Percentiles rank a stretch among this genome's conserved stretches.
These are phyloP conservation scores for Pseudogymnoascus sp. DNA, from an alignment of 2,329 filamentous ascomycete species.

Conservation along the genomic window DNA sequence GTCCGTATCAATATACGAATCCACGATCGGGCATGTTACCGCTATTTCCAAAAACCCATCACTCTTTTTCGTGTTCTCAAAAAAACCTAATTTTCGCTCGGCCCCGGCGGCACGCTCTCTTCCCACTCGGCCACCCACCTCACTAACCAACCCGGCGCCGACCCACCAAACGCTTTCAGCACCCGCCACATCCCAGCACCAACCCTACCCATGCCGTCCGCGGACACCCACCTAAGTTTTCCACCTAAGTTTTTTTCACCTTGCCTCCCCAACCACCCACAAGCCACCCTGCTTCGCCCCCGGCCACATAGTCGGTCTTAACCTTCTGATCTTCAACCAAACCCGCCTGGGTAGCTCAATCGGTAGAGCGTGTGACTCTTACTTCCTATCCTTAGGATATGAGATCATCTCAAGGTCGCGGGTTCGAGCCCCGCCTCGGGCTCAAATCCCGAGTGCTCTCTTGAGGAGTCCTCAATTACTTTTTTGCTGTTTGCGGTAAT, in stretches of 20 bases:
- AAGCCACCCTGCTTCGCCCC: background rate
- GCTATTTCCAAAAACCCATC: background rate
- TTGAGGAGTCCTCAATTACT: background rate
- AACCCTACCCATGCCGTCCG: background rate
- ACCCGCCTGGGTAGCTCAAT: slow-evolving; percentile 48
- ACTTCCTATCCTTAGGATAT: slow-evolving; percentile 17
- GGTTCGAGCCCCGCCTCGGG: slow-evolving; percentile 8
- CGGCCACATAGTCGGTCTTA: background rate
- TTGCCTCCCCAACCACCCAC: background rate
- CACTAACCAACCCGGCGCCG: background rate
- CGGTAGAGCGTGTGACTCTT: slow-evolving; percentile 68
- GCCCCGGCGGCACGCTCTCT: background rate
- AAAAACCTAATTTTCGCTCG: background rate
- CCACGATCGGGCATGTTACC: background rate
- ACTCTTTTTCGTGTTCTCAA: background rate
- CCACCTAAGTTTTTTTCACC: background rate
- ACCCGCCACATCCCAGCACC: slow-evolving; percentile 4
- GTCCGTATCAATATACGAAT: background rate
- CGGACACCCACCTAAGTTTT: background rate
- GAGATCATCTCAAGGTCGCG: slow-evolving; percentile 8
- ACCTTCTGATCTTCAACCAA: slow-evolving; percentile 1
- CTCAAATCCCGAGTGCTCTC: slow-evolving; percentile 5
- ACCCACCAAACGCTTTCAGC: background rate
- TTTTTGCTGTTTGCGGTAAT: background rate
- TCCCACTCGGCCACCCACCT: background rate